Evolutionary conservation across 2,329 filamentous ascomycete species (phyloP).

Genomic region (Cladophialophora immunda): DNA sequence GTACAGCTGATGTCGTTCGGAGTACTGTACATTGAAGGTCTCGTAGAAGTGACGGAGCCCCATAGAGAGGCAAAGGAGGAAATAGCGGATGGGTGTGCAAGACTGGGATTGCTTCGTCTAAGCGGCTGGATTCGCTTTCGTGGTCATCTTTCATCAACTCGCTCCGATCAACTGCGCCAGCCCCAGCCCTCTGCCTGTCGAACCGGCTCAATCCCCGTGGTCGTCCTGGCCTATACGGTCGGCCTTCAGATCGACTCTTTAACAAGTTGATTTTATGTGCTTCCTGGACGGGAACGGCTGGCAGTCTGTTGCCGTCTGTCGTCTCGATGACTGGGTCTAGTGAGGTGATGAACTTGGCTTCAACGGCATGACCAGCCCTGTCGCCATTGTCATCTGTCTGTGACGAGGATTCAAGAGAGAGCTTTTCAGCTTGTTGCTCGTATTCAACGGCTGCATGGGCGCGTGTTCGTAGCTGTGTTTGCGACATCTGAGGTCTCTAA

Average conservation of each 20-base stretch:
- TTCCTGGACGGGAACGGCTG: slow-evolving; percentile 74
- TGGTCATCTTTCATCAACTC: slow-evolving; percentile 24
- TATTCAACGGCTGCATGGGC: slow-evolving; percentile 38
- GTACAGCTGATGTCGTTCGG: slow-evolving; percentile 72
- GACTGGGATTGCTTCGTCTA: slow-evolving; percentile 60
- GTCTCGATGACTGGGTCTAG: slow-evolving; percentile 77
- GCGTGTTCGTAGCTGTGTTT: slow-evolving; percentile 32
- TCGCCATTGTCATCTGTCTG: slow-evolving; percentile 18
- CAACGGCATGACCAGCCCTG: slow-evolving; percentile 38
- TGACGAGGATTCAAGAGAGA: slow-evolving; percentile 40
- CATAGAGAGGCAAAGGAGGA: slow-evolving; percentile 82
- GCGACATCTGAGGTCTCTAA: slow-evolving; percentile 28
- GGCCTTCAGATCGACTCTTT: slow-evolving; percentile 39
- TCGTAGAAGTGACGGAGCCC: slow-evolving; percentile 72
- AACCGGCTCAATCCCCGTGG: slow-evolving; percentile 34
- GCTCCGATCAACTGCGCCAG: slow-evolving; percentile 21
- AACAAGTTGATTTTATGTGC: slow-evolving; percentile 71
- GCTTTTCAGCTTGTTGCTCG: slow-evolving; percentile 41
- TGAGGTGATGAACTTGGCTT: slow-evolving; percentile 63
- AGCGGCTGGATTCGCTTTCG: slow-evolving; percentile 29
- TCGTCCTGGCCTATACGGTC: slow-evolving; percentile 18
- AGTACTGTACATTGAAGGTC: slow-evolving; percentile 73
- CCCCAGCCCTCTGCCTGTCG: slow-evolving; percentile 19
- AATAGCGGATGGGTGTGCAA: slow-evolving; percentile 82
- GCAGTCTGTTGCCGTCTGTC: slow-evolving; percentile 70